phyloP scores from a whole-genome alignment of 306 rosid species.

The Senna tora region DNA sequence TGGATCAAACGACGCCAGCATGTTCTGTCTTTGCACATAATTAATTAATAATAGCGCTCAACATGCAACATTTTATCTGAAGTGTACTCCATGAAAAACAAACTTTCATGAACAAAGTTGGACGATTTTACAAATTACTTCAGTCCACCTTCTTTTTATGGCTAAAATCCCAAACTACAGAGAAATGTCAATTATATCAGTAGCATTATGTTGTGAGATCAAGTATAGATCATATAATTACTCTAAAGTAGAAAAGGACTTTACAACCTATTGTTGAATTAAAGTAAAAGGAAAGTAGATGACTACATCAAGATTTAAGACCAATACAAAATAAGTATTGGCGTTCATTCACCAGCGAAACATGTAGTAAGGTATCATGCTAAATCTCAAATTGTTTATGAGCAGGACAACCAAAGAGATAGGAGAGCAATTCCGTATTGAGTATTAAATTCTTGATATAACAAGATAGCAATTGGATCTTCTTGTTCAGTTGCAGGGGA shows the following conservation, averaged over 20 bases:
- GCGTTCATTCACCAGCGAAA: not conserved
- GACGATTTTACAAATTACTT: slow-evolving; percentile 5
- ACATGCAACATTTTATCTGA: slow-evolving; percentile 50
- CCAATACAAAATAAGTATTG: not conserved
- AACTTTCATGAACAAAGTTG: slow-evolving; percentile 21
- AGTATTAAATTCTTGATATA: not conserved
- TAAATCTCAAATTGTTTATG: not conserved
- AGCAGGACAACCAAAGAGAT: not conserved
- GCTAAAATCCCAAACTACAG: slow-evolving; percentile 34
- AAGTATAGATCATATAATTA: slow-evolving; percentile 3
- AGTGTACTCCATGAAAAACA: slow-evolving; percentile 47
- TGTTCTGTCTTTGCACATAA: no score
- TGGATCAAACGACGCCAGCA: no score
- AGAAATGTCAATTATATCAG: slow-evolving; percentile 6
- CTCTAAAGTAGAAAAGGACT: slow-evolving; percentile 13
- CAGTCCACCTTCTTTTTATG: not conserved
- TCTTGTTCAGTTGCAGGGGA: not conserved
- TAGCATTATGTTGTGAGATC: slow-evolving; percentile 10
- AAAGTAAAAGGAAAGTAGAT: slow-evolving; percentile 2
- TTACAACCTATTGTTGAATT: not conserved
- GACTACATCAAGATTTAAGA: slow-evolving; percentile 19
- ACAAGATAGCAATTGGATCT: not conserved
- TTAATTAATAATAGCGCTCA: slow-evolving; percentile 35
- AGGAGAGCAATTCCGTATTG: not conserved
- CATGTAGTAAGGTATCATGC: not conserved